Evolutionary conservation across 2,329 filamentous ascomycete species (phyloP).

Genomic region (Ophiocordyceps camponoti-rufipedis): DNA sequence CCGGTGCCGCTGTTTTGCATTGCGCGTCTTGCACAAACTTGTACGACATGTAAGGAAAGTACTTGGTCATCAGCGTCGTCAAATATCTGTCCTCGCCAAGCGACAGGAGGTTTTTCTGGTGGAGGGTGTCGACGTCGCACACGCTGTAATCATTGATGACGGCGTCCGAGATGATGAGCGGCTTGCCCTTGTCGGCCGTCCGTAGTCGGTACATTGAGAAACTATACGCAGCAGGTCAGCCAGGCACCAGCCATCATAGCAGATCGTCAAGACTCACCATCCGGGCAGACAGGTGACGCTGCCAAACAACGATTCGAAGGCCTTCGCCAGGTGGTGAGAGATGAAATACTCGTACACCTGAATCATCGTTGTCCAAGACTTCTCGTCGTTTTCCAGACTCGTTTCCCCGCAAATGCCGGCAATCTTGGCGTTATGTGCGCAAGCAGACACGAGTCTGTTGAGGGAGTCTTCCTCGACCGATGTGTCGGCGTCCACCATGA

Average conservation of each 20-base stretch:
- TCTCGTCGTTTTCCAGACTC: conserved; percentile 77
- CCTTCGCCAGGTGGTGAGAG: conserved; percentile 90
- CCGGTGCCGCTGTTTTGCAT: conserved; percentile 92
- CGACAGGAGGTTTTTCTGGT: conserved; percentile 97
- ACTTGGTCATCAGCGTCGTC: conserved; percentile 84
- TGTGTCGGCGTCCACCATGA: conserved; percentile 96
- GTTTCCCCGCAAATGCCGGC: conserved; percentile 94
- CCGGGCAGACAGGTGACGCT: conserved; percentile 94
- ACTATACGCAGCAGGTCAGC: conserved; percentile 26
- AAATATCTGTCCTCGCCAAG: conserved; percentile 95
- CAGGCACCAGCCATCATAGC: neutral
- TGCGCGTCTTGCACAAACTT: conserved; percentile 89
- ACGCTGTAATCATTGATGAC: conserved; percentile 76
- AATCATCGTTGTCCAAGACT: conserved; percentile 94
- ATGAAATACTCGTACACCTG: conserved; percentile 99
- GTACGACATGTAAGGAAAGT: conserved; percentile 88
- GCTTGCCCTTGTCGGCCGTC: conserved; percentile 84
- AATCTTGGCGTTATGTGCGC: conserved; percentile 80
- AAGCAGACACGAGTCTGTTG: conserved; percentile 79
- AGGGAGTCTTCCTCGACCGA: conserved; percentile 79
- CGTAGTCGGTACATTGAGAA: conserved; percentile 98
- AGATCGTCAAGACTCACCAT: conserved; percentile 20
- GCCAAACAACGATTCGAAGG: conserved; percentile 92
- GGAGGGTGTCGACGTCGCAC: conserved; percentile 90
- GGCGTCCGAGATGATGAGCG: conserved; percentile 86